phyloP scores from a whole-genome alignment of 192 early-diverging fungal genomes.

The Pilaira anomala region DNA sequence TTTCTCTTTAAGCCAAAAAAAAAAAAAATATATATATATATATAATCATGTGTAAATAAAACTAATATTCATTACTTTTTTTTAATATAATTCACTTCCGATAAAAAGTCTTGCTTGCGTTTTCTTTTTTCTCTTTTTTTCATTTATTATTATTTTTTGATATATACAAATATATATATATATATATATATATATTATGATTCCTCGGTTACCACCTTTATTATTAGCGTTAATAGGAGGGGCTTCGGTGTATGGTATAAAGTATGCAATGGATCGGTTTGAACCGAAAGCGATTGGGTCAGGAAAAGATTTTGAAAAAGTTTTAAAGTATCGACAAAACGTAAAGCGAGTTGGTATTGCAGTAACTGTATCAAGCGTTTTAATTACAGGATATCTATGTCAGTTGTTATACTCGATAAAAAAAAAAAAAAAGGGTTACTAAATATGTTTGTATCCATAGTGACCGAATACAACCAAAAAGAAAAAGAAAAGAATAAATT shows the following conservation, averaged over 20 bases:
- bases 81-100: too few species aligned
- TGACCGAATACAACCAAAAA: too few species aligned
- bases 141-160: too few species aligned
- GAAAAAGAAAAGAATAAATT: background rate
- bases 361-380: slow-evolving; percentile 6
- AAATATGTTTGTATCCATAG: too few species aligned
- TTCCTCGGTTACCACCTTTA: slow-evolving; percentile 26
- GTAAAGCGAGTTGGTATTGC: slow-evolving; percentile 5
- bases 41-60: too few species aligned
- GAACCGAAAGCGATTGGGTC: slow-evolving; percentile 23
- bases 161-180: too few species aligned
- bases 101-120: too few species aligned
- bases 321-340: slow-evolving; percentile 6
- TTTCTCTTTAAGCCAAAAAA: too few species aligned
- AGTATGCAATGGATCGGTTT: slow-evolving; percentile 12
- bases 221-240: slow-evolving; percentile 22
- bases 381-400: slow-evolving; percentile 19
- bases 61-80: too few species aligned
- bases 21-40: too few species aligned
- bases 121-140: too few species aligned
- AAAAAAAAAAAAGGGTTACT: background rate
- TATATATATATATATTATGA: slow-evolving; percentile 10
- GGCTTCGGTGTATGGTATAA: slow-evolving; percentile 24
- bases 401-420: background rate
- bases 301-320: background rate